These are phyloP conservation scores for Bondarzewia mesenterica DNA, from an alignment of 1,284 basidiomycete genomes.

Conservation along the genomic window DNA sequence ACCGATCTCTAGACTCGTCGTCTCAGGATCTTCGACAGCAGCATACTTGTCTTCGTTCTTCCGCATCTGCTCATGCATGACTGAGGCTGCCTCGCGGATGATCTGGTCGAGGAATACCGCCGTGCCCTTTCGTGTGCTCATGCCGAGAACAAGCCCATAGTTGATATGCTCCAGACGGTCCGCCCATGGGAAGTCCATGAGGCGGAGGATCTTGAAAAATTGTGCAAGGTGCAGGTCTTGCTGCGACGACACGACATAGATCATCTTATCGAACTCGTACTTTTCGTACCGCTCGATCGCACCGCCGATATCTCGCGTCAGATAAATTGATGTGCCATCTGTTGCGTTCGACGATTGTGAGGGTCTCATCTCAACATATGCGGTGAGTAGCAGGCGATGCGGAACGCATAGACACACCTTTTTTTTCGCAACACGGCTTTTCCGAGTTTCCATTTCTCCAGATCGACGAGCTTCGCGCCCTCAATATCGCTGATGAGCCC, in stretches of 20 bases:
- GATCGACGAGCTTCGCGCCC: conserved; percentile 72
- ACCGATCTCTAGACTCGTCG: conserved; percentile 80
- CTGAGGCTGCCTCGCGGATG: conserved; percentile 81
- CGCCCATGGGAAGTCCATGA: conserved; percentile 90
- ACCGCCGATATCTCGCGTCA: conserved; percentile 96
- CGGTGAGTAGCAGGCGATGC: too few relatives aligned
- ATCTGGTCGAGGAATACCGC: conserved; percentile 97
- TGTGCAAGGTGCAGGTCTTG: conserved; percentile 92
- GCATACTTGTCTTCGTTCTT: conserved; percentile 93
- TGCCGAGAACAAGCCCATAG: conserved; percentile 89
- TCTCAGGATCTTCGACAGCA: conserved; percentile 83
- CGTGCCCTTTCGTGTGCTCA: conserved; percentile 96
- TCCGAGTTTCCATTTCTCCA: conserved; percentile 85
- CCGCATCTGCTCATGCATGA: conserved; percentile 97
- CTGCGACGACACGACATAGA: conserved; percentile 92
- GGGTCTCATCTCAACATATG: too few relatives aligned
- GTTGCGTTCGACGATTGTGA: too few relatives aligned
- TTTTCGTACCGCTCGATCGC: conserved; percentile 90
- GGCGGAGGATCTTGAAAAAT: conserved; percentile 90
- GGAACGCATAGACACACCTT: conserved; percentile 36
- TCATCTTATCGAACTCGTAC: conserved; percentile 97
- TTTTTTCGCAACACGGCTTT: conserved; percentile 89
- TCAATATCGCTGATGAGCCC: conserved; percentile 52
- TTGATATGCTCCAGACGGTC: conserved; percentile 82
- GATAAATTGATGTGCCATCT: conserved; percentile 97